Conservation (phyloP, 805 yeast species). For the Kodamaea kaohsiungensis region DNA sequence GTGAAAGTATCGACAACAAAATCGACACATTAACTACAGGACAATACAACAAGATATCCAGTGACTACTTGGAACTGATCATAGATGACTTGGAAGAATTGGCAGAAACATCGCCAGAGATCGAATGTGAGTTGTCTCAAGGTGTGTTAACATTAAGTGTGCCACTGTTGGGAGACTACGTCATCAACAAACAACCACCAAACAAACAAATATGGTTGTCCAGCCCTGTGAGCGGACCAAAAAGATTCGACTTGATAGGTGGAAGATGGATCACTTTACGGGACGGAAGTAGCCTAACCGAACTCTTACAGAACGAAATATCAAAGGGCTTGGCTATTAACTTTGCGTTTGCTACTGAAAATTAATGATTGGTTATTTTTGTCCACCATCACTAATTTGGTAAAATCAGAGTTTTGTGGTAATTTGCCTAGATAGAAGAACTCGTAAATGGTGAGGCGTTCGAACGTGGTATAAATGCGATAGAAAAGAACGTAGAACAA, state of each 20-base stretch:
- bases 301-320: constrained; percentile 34
- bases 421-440: background rate
- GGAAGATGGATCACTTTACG: constrained; percentile 81
- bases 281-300: constrained; percentile 47
- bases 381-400: background rate
- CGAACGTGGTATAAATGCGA: background rate
- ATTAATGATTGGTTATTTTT: background rate
- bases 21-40: constrained; percentile 48
- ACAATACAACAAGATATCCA: constrained; percentile 66
- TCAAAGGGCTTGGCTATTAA: constrained; percentile 25
- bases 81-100: constrained; percentile 67
- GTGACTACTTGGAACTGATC: constrained; percentile 67
- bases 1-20: constrained; percentile 51
- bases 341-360: constrained; percentile 15
- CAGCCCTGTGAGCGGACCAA: constrained; percentile 93
- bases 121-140: constrained; percentile 78
- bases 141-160: constrained; percentile 81
- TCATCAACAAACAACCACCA: constrained; percentile 96
- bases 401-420: background rate
- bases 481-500: background rate
- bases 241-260: constrained; percentile 63
- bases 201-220: constrained; percentile 96
- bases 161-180: constrained; percentile 80
- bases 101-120: constrained; percentile 58
- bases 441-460: constrained; percentile 1